Conservation (phyloP, 1,139 yeast species). For the Schwanniomyces etchellsii region DNA sequence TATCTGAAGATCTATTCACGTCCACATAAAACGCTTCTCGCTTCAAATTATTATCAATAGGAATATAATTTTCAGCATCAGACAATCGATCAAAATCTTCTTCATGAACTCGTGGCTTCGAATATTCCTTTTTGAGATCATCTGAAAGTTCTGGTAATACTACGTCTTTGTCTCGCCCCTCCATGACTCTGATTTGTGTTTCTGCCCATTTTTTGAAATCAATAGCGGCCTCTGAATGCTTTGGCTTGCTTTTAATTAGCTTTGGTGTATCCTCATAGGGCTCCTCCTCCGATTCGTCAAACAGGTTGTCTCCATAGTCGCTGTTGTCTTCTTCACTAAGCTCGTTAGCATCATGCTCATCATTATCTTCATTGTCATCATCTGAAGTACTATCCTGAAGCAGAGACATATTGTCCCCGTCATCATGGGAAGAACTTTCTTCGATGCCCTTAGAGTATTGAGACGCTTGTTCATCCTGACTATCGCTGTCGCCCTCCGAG, state of each 20-base stretch:
- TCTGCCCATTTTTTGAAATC: conserved; percentile 62
- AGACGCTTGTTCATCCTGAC: conserved; percentile 9
- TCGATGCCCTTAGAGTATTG: conserved; percentile 16
- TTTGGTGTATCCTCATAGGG: conserved; percentile 25
- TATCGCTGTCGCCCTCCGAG: conserved; percentile 30
- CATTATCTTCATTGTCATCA: conserved; percentile 13
- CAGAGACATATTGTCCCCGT: conserved; percentile 12
- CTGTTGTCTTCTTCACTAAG: conserved; percentile 11
- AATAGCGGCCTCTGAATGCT: conserved; percentile 37
- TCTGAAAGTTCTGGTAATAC: conserved; percentile 47
- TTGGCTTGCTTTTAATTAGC: conserved; percentile 33
- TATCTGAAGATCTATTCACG: conserved; percentile 57
- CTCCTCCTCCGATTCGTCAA: conserved; percentile 13
- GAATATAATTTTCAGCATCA: conserved; percentile 50
- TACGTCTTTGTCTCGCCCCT: conserved; percentile 47
- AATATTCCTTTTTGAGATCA: conserved; percentile 39
- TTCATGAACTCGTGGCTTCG: conserved; percentile 40
- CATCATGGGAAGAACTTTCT: conserved; percentile 16
- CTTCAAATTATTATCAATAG: conserved; percentile 46
- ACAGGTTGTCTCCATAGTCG: conserved; percentile 13
- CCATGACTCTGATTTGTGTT: conserved; percentile 47
- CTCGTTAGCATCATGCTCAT: conserved; percentile 12
- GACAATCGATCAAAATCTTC: conserved; percentile 64
- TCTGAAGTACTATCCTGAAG: conserved; percentile 16
- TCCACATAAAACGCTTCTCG: conserved; percentile 67